These are phyloP conservation scores for Pythium aquatile DNA, from an alignment of 352 stramenopile species.

Conservation along the genomic window DNA sequence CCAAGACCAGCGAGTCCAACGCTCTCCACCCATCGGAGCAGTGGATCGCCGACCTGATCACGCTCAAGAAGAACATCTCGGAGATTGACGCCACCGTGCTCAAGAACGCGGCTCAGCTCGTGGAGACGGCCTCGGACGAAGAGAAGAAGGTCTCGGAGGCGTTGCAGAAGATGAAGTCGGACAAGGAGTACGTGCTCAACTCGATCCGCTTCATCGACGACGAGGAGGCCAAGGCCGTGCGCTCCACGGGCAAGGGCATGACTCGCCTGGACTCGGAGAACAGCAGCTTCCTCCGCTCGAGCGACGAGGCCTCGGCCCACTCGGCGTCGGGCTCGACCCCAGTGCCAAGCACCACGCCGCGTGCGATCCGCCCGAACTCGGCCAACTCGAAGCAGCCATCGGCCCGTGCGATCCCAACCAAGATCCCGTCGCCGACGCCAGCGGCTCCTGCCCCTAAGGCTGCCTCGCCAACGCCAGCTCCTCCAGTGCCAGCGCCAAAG, in stretches of 20 bases:
- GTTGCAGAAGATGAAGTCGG: constrained; percentile 84
- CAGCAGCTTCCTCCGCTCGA: constrained; percentile 37
- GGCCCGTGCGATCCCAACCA: constrained; percentile 5
- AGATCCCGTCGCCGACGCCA: constrained; percentile 10
- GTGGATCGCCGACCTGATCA: constrained; percentile 87
- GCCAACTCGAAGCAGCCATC: constrained; percentile 22
- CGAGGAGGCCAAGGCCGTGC: constrained; percentile 87
- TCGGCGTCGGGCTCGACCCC: constrained; percentile 9
- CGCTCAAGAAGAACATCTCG: constrained; percentile 84
- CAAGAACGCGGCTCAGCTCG: constrained; percentile 55
- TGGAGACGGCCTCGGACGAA: constrained; percentile 53
- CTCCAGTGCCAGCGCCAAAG: background rate
- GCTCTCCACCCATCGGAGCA: constrained; percentile 74
- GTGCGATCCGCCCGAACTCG: constrained; percentile 18
- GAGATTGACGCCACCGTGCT: constrained; percentile 73
- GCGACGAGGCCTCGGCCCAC: constrained; percentile 20
- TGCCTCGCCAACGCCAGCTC: constrained; percentile 2
- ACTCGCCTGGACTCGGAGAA: constrained; percentile 52
- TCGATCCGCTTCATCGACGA: constrained; percentile 89
- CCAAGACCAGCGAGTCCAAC: constrained; percentile 48
- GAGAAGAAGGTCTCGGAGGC: constrained; percentile 63
- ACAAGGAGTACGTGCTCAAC: constrained; percentile 90
- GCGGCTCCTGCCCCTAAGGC: constrained; percentile 10
- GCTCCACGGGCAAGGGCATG: constrained; percentile 68
- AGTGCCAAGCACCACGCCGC: constrained; percentile 22